Evolutionary conservation across 768 basidiomycete genomes (phyloP).

Genomic region (Tricholoma sp.): DNA sequence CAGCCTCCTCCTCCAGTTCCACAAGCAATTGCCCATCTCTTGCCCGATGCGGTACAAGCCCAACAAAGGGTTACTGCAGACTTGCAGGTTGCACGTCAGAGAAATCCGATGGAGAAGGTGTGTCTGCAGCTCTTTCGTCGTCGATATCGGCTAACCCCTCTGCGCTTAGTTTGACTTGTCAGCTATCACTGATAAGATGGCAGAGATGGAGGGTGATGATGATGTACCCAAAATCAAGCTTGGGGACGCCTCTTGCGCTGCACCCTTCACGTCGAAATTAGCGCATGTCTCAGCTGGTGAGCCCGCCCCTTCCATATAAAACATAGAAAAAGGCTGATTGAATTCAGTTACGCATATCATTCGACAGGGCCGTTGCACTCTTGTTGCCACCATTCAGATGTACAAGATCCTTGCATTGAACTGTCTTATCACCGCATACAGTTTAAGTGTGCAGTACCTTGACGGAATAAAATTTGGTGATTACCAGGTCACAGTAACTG

Average conservation of each 20-base stretch:
- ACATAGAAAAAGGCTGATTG: background rate
- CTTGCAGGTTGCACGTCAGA: constrained; percentile 57
- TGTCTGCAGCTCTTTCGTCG: constrained; percentile 13
- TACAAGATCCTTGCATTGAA: constrained; percentile 99
- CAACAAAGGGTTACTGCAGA: constrained; percentile 77
- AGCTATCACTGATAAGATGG: constrained; percentile 76
- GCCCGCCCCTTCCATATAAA: constrained; percentile 24
- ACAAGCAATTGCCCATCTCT: constrained; percentile 76
- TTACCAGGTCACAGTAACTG: constrained; percentile 96
- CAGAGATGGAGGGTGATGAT: constrained; percentile 91
- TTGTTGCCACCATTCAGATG: constrained; percentile 99
- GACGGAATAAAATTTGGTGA: constrained; percentile 99
- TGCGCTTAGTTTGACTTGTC: constrained; percentile 26
- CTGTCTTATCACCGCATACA: constrained; percentile 98
- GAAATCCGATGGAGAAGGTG: constrained; percentile 91
- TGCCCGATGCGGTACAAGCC: constrained; percentile 87
- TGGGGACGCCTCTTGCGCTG: constrained; percentile 98
- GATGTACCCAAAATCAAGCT: constrained; percentile 98
- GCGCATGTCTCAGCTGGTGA: constrained; percentile 95
- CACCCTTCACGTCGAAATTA: constrained; percentile 97
- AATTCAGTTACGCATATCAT: constrained; percentile 88
- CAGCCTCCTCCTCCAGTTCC: constrained; percentile 95
- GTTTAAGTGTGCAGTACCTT: constrained; percentile 93
- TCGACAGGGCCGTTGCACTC: constrained; percentile 95
- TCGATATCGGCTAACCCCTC: constrained; percentile 1